Base-by-base conservation (phyloP, 176 grass and related monocot species). In the Musa troglodytarum region DNA sequence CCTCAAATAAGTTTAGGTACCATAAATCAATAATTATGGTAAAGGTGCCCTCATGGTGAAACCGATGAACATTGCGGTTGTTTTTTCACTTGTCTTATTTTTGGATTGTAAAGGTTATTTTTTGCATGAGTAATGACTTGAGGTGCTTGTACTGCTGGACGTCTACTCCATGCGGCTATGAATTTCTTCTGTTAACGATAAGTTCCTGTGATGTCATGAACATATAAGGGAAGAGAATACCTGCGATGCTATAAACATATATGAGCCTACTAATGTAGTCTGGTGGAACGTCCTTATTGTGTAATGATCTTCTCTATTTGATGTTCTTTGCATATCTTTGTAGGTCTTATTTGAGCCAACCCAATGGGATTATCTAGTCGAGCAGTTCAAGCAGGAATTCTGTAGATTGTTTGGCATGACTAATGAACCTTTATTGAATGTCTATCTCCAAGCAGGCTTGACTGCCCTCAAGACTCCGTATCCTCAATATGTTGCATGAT, bases 391-490 rank as follows among this genome's bases (percentile, higher is more conserved):
- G 76, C 88, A 99, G 80, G 96, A 99, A 54, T 99, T 99, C 80
- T 93, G 74, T 86, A 93, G 86, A 69, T 57, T 99, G 64, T 99
- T 89, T 79, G 88, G 96, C 81, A 95, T 99, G 86, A 95, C 96
- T 12, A 77, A 88, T 53, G 82, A 95, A 83, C 88, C 88, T 20
- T 75, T 99, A 83, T 73, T 99, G 79, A 92, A 92, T 78, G 92
- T 99, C 80, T 99, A 99, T 83, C 87, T 99, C 50, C 96, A 99
- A 86, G 91, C 91, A 52, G 96, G 96, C 76, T 79, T 99, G 53
- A 92, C 91, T 21, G 91, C 91, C 74, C 88, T 99, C 34, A 99
- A 99, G 74, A 99, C 96, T 23, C 81, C 83, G 96, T 99, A 94
- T 86, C 76, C 81, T 72, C 76, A 9, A 8, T 26, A 76, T 82